phyloP scores from a whole-genome alignment of 192 early-diverging fungal species.

The Glomus cerebriforme region DNA sequence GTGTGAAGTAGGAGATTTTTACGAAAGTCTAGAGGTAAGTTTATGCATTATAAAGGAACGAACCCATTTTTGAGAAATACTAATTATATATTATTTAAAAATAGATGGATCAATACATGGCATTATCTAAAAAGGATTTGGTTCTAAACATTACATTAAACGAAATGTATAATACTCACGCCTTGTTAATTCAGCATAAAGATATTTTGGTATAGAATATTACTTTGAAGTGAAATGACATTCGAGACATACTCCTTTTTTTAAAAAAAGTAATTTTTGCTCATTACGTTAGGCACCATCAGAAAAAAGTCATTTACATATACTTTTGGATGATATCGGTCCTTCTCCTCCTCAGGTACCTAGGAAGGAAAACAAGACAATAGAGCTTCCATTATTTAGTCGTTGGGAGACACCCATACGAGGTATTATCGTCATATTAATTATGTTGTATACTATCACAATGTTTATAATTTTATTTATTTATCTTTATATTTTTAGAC shows the following conservation, averaged over 20 bases:
- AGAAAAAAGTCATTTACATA: constrained; percentile 79
- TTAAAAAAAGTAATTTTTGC: neutral
- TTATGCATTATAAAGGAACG: neutral
- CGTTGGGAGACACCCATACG: constrained; percentile 84
- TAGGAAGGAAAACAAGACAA: constrained; percentile 74
- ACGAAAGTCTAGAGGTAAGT: constrained; percentile 80
- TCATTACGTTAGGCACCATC: constrained; percentile 54
- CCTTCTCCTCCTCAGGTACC: constrained; percentile 72
- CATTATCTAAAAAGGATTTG: constrained; percentile 90
- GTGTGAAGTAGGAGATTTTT: constrained; percentile 94
- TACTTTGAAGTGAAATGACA: neutral
- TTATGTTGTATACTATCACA: neutral
- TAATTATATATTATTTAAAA: neutral
- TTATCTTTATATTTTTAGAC: constrained; percentile 34
- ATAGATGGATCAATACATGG: constrained; percentile 96
- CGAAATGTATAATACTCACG: constrained; percentile 93
- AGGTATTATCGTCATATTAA: constrained; percentile 42
- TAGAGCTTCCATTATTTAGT: constrained; percentile 73
- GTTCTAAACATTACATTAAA: constrained; percentile 88
- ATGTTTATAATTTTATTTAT: neutral
- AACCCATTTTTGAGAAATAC: neutral
- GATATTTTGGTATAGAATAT: constrained; percentile 57
- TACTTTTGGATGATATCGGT: constrained; percentile 79
- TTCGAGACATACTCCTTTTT: neutral
- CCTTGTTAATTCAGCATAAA: constrained; percentile 78